Percentiles rank a stretch among this genome's conserved stretches.
These are phyloP conservation scores for Candida wancherniae DNA, from an alignment of 805 yeast genomes.

Conservation along the genomic window DNA sequence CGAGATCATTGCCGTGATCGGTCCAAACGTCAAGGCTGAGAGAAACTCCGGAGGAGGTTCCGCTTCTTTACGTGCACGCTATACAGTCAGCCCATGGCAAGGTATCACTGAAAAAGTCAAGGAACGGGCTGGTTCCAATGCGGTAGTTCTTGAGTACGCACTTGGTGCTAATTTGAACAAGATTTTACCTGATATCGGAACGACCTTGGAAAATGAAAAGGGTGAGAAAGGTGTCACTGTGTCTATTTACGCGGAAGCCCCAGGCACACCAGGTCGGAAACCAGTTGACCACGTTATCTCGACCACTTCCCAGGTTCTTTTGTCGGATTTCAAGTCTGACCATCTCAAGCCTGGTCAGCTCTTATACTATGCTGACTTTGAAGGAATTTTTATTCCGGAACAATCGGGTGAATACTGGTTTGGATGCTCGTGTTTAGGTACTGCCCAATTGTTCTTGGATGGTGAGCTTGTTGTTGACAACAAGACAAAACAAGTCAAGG, in stretches of 20 bases:
- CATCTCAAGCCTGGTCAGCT: constrained; percentile 12
- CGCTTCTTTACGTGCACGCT: constrained; percentile 49
- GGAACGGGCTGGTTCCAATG: constrained; percentile 14
- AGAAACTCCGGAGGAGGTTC: constrained; percentile 61
- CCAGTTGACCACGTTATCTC: constrained; percentile 23
- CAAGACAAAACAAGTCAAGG: constrained; percentile 46
- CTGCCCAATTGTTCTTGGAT: constrained; percentile 51
- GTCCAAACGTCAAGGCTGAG: constrained; percentile 52
- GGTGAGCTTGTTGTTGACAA: constrained; percentile 53
- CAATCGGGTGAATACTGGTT: constrained; percentile 45
- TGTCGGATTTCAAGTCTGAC: constrained; percentile 16
- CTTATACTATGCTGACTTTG: constrained; percentile 41
- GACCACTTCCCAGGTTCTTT: constrained; percentile 13
- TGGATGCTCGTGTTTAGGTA: constrained; percentile 50
- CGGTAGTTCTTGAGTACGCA: constrained; percentile 21
- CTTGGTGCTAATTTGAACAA: constrained; percentile 31
- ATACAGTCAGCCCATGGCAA: constrained; percentile 46
- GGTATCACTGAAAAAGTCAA: constrained; percentile 35
- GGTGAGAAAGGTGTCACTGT: constrained; percentile 25
- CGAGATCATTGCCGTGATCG: constrained; percentile 47
- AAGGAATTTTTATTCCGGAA: constrained; percentile 43
- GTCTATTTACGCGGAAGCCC: constrained; percentile 27
- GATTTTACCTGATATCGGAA: constrained; percentile 28
- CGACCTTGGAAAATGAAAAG: constrained; percentile 15
- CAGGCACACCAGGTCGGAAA: constrained; percentile 18